These are phyloP conservation scores for Musa troglodytarum DNA, from an alignment of 176 grass and related monocot species.

Conservation along the genomic window DNA sequence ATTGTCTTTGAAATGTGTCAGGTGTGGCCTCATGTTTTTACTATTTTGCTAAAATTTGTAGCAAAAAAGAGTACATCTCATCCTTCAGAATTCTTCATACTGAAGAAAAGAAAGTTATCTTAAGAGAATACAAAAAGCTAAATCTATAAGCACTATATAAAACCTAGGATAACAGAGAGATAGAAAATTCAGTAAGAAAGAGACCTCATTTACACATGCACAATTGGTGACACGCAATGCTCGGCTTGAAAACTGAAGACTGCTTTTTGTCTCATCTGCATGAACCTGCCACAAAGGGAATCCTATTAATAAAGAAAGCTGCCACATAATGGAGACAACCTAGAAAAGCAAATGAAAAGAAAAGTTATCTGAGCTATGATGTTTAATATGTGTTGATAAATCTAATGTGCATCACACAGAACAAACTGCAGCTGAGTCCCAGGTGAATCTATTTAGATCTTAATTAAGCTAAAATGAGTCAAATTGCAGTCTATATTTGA, in stretches of 20 bases:
- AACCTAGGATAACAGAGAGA: background rate
- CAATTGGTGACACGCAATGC: conserved; percentile 88
- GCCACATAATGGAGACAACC: background rate
- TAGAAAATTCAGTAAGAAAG: conserved; percentile 8
- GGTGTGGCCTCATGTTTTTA: too few species aligned
- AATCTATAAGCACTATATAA: background rate
- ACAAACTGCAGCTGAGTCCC: too few species aligned
- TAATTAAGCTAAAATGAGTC: too few species aligned
- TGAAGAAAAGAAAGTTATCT: background rate
- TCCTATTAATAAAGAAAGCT: conserved; percentile 19
- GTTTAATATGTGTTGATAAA: too few species aligned
- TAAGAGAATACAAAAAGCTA: background rate
- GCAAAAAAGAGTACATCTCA: too few species aligned
- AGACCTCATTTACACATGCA: conserved; percentile 79
- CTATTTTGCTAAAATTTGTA: too few species aligned
- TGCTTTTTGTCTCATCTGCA: conserved; percentile 92
- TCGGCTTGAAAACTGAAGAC: conserved; percentile 82
- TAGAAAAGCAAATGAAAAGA: background rate
- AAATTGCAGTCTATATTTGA: too few species aligned
- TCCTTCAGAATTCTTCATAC: too few species aligned
- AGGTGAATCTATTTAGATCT: too few species aligned
- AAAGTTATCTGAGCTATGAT: too few species aligned
- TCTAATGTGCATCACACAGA: too few species aligned
- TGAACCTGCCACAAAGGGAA: conserved; percentile 43
- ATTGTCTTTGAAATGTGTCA: too few species aligned